Base-by-base conservation (phyloP, 1,284 basidiomycete species). In the Sanghuangporus weigelae region DNA sequence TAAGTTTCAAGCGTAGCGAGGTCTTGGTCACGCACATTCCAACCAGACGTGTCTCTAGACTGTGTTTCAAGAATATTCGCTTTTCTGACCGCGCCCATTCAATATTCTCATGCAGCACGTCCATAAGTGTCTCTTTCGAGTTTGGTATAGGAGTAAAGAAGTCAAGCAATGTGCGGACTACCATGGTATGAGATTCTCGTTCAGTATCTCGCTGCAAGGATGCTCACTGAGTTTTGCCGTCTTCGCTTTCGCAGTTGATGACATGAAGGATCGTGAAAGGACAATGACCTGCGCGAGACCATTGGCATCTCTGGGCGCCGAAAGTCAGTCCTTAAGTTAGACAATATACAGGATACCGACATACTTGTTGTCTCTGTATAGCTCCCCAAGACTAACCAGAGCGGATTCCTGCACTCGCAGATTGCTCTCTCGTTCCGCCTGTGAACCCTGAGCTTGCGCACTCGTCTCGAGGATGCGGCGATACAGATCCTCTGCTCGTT, bases 191-290 rank as follows among this genome's bases (percentile, higher is more conserved):
- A 23, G 8, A 7, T 26, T 49, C 39, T 35, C 7, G 42, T 19
- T 26, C 48, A 0, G 26, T 39, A 16, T 21, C 12, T 31, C 16
- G 26, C 10, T 10, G 35, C 10, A 16, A 19, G 23, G n/a, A 50
- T n/a, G 23, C 90, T 68, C 68, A 95, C 94, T 95, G 67, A 98
- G 86, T 78, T 98, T 98, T 2, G 96, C 96, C 0, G 96, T 98
- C 78, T 99, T 99, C 7, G 97, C 96, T 76, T 99, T 99, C 31
- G 96, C 96, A 1, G 95, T 95, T 14, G 91, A 90, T 0, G 92
- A 90, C 87, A 98, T 95, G 79, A 97, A 96, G 0, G 89, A 84
- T 60, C 95, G 82, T 0, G 94, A 96, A 38, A 90, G 83, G 0
- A 87, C 90, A 61, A 98, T 93, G 12, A 97, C 88, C 64, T 93